Evolutionary conservation across 2,329 filamentous ascomycete genomes (phyloP).

Genomic region (Nemania sp.): DNA sequence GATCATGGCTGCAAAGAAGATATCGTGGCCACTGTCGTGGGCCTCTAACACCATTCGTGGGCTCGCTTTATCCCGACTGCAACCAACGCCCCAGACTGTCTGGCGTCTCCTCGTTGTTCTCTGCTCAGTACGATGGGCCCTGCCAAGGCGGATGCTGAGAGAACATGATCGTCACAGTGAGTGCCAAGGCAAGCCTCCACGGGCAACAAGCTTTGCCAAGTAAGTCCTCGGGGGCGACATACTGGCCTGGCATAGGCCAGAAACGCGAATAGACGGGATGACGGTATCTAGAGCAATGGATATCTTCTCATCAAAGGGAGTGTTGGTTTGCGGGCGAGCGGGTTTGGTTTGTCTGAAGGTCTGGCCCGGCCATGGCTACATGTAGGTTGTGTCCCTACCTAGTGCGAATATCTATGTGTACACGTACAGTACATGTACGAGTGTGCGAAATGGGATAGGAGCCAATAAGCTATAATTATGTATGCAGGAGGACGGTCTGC

Average conservation of each 20-base stretch:
- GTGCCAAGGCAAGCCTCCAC: slow-evolving; percentile 36
- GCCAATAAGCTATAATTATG: too few relatives aligned
- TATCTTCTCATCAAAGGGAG: background rate
- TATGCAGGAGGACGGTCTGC: too few relatives aligned
- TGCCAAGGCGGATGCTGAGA: slow-evolving; percentile 20
- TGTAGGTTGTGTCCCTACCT: background rate
- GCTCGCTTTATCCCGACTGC: background rate
- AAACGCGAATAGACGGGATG: too few relatives aligned
- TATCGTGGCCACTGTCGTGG: too few relatives aligned
- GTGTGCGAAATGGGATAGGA: too few relatives aligned
- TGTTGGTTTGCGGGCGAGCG: background rate
- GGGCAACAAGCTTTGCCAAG: slow-evolving; percentile 45
- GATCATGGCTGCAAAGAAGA: background rate
- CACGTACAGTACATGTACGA: too few relatives aligned
- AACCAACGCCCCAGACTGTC: background rate
- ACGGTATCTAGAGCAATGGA: too few relatives aligned
- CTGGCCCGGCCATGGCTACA: too few relatives aligned
- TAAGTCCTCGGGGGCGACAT: slow-evolving; percentile 20
- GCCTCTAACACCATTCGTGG: background rate
- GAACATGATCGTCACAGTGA: slow-evolving; percentile 8
- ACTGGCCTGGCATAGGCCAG: background rate
- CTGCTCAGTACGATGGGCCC: slow-evolving; percentile 2
- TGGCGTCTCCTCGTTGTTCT: slow-evolving; percentile 4
- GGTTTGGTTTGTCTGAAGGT: background rate
- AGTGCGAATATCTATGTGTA: too few relatives aligned